phyloP scores from a whole-genome alignment of 352 stramenopile genomes.

The Phytophthora sojae region DNA sequence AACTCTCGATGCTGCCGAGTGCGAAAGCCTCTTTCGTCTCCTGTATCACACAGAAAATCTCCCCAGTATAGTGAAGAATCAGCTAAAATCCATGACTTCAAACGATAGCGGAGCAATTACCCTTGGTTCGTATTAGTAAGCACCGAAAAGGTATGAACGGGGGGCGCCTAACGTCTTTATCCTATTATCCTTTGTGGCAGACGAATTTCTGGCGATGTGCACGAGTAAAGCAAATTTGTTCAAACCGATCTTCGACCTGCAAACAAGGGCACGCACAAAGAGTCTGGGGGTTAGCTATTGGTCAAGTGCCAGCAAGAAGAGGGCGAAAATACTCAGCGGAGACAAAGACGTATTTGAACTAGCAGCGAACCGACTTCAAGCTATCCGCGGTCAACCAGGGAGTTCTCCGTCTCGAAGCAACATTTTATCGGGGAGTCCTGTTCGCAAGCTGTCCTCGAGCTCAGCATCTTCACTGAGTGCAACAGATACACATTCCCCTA shows the following conservation, averaged over 20 bases:
- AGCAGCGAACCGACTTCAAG: conserved; percentile 16
- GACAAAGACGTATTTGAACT: conserved; percentile 43
- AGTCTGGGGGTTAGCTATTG: conserved; percentile 50
- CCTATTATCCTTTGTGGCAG: conserved; percentile 20
- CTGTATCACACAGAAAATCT: conserved; percentile 57
- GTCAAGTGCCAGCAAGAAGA: conserved; percentile 45
- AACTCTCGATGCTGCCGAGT: conserved; percentile 52
- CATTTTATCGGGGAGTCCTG: not conserved
- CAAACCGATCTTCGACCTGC: conserved; percentile 51
- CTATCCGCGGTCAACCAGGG: conserved; percentile 9
- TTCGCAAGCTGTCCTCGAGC: not conserved
- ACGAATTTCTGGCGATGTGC: conserved; percentile 52
- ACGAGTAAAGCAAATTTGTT: conserved; percentile 46
- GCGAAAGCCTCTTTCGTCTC: conserved; percentile 61
- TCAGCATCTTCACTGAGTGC: not conserved
- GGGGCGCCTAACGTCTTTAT: not conserved
- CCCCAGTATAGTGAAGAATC: conserved; percentile 38
- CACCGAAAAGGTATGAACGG: not conserved
- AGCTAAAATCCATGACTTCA: conserved; percentile 46
- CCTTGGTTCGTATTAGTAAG: conserved; percentile 8
- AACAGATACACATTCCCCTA: not conserved
- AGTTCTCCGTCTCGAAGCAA: not conserved
- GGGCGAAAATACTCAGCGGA: conserved; percentile 25
- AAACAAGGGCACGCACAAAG: conserved; percentile 43
- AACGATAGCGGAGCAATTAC: conserved; percentile 45